Evolutionary conservation across 2,329 filamentous ascomycete genomes (phyloP).

Genomic region (Fusarium mexicanum): DNA sequence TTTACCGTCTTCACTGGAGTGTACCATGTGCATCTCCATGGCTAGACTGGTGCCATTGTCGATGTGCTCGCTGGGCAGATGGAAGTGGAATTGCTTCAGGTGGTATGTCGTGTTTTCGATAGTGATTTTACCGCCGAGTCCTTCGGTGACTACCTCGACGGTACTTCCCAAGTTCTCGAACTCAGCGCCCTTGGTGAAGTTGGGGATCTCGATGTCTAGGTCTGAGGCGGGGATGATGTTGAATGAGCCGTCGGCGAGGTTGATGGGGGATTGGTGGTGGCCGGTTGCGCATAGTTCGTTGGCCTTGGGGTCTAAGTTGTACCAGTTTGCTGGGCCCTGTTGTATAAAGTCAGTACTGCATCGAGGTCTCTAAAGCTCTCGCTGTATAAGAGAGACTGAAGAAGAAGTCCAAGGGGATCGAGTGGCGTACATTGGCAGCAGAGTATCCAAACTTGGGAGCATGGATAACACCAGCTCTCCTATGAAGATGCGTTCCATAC

Average conservation of each 20-base stretch:
- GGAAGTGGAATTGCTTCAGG: slow-evolving; percentile 68
- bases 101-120: slow-evolving; percentile 52
- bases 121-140: slow-evolving; percentile 54
- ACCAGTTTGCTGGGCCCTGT: slow-evolving; percentile 63
- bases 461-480: slow-evolving; percentile 45
- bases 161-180: slow-evolving; percentile 64
- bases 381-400: too few relatives aligned
- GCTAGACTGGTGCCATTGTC: slow-evolving; percentile 50
- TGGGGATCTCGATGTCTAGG: slow-evolving; percentile 51
- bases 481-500: slow-evolving; percentile 51
- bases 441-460: slow-evolving; percentile 53
- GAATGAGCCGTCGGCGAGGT: slow-evolving; percentile 52
- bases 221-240: slow-evolving; percentile 42
- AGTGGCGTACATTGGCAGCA: slow-evolving; percentile 46
- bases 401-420: too few relatives aligned
- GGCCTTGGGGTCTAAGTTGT: slow-evolving; percentile 50
- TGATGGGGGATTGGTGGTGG: slow-evolving; percentile 65
- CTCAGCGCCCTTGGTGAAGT: slow-evolving; percentile 48
- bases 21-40: slow-evolving; percentile 48
- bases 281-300: slow-evolving; percentile 61
- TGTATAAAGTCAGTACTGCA: background rate
- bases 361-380: rapidly evolving
- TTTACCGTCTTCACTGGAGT: slow-evolving; percentile 24
- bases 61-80: slow-evolving; percentile 68
- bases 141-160: slow-evolving; percentile 58